Evolutionary conservation across 1,139 yeast species (phyloP).

Genomic region (Blastobotrys buckinghamii): DNA sequence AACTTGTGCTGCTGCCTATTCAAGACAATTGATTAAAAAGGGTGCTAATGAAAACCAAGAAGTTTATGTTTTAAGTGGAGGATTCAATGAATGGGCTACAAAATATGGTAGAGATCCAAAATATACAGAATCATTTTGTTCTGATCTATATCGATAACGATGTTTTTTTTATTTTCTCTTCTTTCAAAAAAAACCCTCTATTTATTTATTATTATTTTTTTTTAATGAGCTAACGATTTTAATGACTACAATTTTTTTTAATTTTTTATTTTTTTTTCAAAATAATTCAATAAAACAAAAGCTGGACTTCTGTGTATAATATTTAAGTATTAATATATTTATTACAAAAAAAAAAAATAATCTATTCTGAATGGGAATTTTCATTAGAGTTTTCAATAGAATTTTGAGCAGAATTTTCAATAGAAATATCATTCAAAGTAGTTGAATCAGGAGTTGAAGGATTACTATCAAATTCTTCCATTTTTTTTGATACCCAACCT

Average conservation of each 20-base stretch:
- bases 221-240: too few relatives aligned
- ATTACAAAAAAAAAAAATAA: too few relatives aligned
- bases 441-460: background rate
- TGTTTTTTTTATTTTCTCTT: background rate
- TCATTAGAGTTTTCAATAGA: too few relatives aligned
- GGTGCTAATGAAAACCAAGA: conserved; percentile 37
- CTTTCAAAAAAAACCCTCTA: background rate
- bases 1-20: conserved; percentile 62
- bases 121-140: conserved; percentile 49
- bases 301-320: background rate
- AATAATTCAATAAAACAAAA: background rate
- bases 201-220: background rate
- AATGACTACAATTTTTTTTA: too few relatives aligned
- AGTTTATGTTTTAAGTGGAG: conserved; percentile 74
- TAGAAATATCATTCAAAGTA: too few relatives aligned
- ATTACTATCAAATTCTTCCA: conserved; percentile 12
- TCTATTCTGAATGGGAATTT: too few relatives aligned
- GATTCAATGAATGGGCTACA: conserved; percentile 80
- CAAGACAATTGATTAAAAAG: conserved; percentile 44
- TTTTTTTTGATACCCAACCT: conserved; percentile 57
- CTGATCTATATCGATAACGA: conserved; percentile 22
- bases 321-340: too few relatives aligned
- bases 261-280: background rate
- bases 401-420: too few relatives aligned
- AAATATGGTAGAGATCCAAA: conserved; percentile 58